phyloP scores from a whole-genome alignment of 2,329 filamentous ascomycete genomes.

The Phialocephala sp. region DNA sequence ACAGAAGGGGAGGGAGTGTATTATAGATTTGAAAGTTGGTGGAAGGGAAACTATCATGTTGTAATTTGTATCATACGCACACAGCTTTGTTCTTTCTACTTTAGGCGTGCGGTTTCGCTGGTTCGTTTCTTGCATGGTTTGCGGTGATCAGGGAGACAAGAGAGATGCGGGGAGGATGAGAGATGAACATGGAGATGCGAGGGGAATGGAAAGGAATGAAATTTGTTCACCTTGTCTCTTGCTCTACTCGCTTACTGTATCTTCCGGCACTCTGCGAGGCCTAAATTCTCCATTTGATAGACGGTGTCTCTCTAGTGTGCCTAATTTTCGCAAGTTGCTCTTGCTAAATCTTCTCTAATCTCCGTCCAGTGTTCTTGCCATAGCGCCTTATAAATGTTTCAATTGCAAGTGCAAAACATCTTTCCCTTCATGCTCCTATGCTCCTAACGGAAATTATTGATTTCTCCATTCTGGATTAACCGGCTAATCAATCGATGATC shows the following conservation, averaged over 20 bases:
- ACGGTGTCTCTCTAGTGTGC: no score
- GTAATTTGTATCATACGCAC: conserved; percentile 8
- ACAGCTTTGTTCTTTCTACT: neutral
- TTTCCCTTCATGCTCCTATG: neutral
- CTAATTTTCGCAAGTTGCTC: no score
- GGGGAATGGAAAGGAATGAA: neutral
- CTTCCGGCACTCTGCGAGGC: neutral
- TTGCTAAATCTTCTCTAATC: neutral
- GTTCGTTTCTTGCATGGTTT: conserved; percentile 3
- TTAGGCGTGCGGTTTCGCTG: neutral
- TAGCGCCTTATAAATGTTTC: no score
- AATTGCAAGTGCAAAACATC: no score
- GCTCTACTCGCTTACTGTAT: neutral
- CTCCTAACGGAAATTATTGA: neutral
- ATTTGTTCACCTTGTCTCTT: neutral
- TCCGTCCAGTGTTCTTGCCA: neutral
- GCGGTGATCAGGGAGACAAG: neutral
- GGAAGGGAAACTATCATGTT: conserved; percentile 3
- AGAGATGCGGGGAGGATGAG: neutral
- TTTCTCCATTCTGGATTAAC: neutral
- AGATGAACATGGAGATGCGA: neutral
- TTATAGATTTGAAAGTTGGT: neutral
- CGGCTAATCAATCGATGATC: neutral
- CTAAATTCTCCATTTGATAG: neutral
- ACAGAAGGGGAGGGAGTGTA: neutral